Conservation (phyloP, 1,284 basidiomycete genomes). For the Sanghuangporus weigelae region DNA sequence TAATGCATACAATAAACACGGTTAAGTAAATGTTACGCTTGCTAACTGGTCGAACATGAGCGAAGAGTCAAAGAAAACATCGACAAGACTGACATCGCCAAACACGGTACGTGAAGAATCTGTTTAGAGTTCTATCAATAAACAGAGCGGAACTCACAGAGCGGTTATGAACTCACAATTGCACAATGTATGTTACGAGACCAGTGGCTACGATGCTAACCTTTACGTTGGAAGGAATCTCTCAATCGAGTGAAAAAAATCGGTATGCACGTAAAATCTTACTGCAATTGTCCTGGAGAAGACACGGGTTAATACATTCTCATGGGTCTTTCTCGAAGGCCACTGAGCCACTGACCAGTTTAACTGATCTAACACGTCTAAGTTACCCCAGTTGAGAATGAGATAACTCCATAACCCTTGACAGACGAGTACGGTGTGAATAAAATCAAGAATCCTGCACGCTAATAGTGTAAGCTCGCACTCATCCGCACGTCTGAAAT, state of each 20-base stretch:
- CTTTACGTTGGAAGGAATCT: neutral
- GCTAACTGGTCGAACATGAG: constrained; percentile 8
- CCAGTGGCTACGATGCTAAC: constrained; percentile 15
- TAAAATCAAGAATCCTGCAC: constrained; percentile 13
- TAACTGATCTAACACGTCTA: constrained; percentile 7
- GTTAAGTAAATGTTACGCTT: constrained; percentile 8
- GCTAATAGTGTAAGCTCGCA: neutral
- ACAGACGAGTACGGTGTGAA: constrained; percentile 16
- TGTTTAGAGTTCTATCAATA: neutral
- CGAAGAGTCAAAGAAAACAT: neutral
- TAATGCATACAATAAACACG: constrained; percentile 2
- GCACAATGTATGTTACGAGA: constrained; percentile 14
- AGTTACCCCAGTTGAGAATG: constrained; percentile 12
- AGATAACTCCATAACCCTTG: constrained; percentile 16
- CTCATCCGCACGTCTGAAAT: neutral
- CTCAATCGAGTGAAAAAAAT: neutral
- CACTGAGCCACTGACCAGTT: constrained; percentile 10
- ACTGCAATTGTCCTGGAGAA: constrained; percentile 11
- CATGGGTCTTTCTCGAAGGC: neutral
- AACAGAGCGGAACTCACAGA: neutral
- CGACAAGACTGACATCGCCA: constrained; percentile 14
- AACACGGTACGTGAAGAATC: constrained; percentile 15
- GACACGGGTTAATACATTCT: neutral
- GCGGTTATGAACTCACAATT: constrained; percentile 4
- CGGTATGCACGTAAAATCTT: neutral